Percentiles rank a stretch among this genome's conserved stretches.
phyloP scores from a whole-genome alignment of 2,329 filamentous ascomycete genomes.

The Xylaria digitata region DNA sequence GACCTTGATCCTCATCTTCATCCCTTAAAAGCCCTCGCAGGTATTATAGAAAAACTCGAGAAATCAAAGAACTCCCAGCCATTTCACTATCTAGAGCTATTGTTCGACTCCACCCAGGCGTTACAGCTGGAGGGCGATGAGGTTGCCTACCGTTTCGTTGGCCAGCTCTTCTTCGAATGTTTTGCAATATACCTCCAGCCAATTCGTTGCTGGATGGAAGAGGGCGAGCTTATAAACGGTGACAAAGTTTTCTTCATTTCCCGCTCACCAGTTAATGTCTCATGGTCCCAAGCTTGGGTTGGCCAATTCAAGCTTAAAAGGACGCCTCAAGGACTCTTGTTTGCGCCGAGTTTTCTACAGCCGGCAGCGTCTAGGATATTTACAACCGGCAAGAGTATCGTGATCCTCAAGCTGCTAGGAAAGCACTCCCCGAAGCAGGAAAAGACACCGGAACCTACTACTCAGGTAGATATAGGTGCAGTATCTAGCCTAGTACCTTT shows the following conservation, averaged over 20 bases:
- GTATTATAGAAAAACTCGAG: slow-evolving; percentile 69
- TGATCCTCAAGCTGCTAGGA: slow-evolving; percentile 81
- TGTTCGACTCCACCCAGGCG: slow-evolving; percentile 76
- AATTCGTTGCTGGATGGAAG: slow-evolving; percentile 85
- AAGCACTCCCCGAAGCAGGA: slow-evolving; percentile 56
- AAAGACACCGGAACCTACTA: slow-evolving; percentile 55
- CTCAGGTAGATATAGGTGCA: slow-evolving; percentile 69
- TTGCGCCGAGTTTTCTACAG: slow-evolving; percentile 80
- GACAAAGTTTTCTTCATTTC: slow-evolving; percentile 82
- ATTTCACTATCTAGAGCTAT: slow-evolving; percentile 80
- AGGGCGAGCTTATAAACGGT: slow-evolving; percentile 73
- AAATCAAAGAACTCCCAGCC: slow-evolving; percentile 61
- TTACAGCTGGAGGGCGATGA: slow-evolving; percentile 77
- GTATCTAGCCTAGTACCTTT: slow-evolving; percentile 72
- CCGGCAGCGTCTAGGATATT: slow-evolving; percentile 79
- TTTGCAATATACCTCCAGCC: slow-evolving; percentile 85
- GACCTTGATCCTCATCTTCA: slow-evolving; percentile 66
- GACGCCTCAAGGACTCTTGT: slow-evolving; percentile 68
- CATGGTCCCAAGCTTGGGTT: slow-evolving; percentile 78
- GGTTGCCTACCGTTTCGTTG: slow-evolving; percentile 70
- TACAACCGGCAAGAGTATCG: slow-evolving; percentile 86
- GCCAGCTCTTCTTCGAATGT: slow-evolving; percentile 80
- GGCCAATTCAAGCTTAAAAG: slow-evolving; percentile 76
- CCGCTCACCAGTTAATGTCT: slow-evolving; percentile 65
- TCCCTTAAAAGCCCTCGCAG: slow-evolving; percentile 69